phyloP scores from a whole-genome alignment of 2,329 filamentous ascomycete genomes.

The Ambrosiella xylebori region DNA sequence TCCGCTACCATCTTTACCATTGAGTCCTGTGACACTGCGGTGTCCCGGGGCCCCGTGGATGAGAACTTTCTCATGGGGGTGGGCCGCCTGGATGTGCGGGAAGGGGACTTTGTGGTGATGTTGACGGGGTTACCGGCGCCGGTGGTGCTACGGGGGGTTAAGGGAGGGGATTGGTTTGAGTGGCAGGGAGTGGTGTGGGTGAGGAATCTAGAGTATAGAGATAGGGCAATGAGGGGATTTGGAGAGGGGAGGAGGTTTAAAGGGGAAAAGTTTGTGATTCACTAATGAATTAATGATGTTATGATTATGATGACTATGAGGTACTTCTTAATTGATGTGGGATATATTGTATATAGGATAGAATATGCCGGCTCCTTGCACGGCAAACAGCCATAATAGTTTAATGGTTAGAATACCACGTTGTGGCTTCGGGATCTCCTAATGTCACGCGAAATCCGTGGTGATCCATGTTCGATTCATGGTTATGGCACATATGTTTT shows the following conservation, averaged over 20 bases:
- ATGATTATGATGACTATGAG: not conserved
- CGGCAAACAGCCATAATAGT: not conserved
- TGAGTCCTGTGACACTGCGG: not conserved
- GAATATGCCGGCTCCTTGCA: not conserved
- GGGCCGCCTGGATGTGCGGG: constrained; percentile 1
- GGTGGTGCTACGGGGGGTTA: not conserved
- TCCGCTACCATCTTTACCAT: not conserved
- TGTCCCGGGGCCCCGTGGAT: not conserved
- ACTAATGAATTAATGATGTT: not conserved
- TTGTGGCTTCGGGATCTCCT: not conserved
- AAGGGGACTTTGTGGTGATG: constrained; percentile 6
- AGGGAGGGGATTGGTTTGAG: not conserved
- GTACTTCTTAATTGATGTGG: not conserved
- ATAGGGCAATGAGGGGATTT: constrained; percentile 2
- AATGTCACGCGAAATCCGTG: not conserved
- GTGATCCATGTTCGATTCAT: not conserved
- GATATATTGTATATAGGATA: not conserved
- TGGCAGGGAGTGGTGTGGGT: constrained; percentile 1
- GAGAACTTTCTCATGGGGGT: not conserved
- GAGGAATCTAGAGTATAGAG: not conserved
- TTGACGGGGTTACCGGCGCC: not conserved
- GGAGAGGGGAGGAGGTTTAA: not conserved
- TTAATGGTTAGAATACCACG: not conserved
- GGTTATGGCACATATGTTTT: not conserved
- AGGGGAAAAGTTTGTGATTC: not conserved